These are phyloP conservation scores for Maudiozyma bulderi DNA, from an alignment of 805 yeast species.

Conservation along the genomic window DNA sequence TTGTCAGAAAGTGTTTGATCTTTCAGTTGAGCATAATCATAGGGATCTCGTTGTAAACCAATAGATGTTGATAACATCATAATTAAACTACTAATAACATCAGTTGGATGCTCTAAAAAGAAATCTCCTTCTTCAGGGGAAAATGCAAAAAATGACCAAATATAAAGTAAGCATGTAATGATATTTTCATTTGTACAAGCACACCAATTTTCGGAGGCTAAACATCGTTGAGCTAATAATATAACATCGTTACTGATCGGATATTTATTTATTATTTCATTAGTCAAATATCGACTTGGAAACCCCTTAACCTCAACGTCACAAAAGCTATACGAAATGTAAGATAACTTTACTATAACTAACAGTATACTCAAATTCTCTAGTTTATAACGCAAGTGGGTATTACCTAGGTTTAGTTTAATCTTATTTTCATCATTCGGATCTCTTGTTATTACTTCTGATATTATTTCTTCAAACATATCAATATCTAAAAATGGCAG, in stretches of 20 bases:
- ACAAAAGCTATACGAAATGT: constrained; percentile 18
- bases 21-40: constrained; percentile 20
- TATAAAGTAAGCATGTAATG: constrained; percentile 22
- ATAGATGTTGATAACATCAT: constrained; percentile 25
- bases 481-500: constrained; percentile 22
- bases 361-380: constrained; percentile 20
- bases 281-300: constrained; percentile 6
- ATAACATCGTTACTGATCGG: constrained; percentile 23
- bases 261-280: constrained; percentile 14
- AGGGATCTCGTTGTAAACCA: constrained; percentile 28
- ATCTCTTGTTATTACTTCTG: constrained; percentile 14
- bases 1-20: constrained; percentile 12
- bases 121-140: constrained; percentile 30
- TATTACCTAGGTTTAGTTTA: constrained; percentile 18
- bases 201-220: constrained; percentile 24
- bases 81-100: constrained; percentile 23
- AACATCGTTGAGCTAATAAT: constrained; percentile 19
- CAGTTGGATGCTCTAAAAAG: constrained; percentile 28
- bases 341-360: constrained; percentile 22
- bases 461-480: constrained; percentile 24
- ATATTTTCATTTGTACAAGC: constrained; percentile 27
- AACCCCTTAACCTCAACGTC: not conserved
- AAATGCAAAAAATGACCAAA: constrained; percentile 27
- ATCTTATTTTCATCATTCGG: constrained; percentile 13
- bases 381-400: constrained; percentile 22